Evolutionary conservation across 139 green algal species (phyloP).

Genomic region (Desmodesmus armatus): DNA sequence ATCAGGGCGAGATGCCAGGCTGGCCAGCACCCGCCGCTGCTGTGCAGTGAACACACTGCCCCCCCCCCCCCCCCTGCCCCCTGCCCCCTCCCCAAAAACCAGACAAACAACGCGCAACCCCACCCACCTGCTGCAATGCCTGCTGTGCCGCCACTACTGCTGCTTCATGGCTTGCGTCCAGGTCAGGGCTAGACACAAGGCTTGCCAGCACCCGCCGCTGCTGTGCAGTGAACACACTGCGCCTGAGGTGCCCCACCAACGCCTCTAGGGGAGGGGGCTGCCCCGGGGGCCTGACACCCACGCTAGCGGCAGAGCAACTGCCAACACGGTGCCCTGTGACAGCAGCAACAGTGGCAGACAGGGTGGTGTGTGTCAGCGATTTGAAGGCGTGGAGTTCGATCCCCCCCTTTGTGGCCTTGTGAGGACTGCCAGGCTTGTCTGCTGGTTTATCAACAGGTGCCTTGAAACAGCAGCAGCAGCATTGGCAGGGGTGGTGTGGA

Average conservation of each 20-base stretch:
- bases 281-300: slow-evolving; percentile 14
- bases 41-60: too few relatives aligned
- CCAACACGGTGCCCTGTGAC: neutral
- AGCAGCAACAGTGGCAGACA: neutral
- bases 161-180: neutral
- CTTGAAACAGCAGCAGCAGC: too few relatives aligned
- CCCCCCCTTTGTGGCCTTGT: too few relatives aligned
- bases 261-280: neutral
- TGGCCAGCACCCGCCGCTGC: neutral
- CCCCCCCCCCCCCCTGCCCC: too few relatives aligned
- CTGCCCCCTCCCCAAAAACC: too few relatives aligned
- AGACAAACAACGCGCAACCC: neutral
- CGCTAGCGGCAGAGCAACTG: neutral
- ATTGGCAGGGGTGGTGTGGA: too few relatives aligned
- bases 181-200: neutral
- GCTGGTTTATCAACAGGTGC: too few relatives aligned
- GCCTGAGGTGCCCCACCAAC: slow-evolving; percentile 2
- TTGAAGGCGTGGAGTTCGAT: too few relatives aligned
- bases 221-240: neutral
- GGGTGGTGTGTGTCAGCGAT: neutral
- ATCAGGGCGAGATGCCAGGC: too few relatives aligned
- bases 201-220: neutral
- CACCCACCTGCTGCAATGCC: neutral
- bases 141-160: neutral
- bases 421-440: too few relatives aligned